phyloP scores from a whole-genome alignment of 1,139 yeast species.

The Suhomyces panamericanus region DNA sequence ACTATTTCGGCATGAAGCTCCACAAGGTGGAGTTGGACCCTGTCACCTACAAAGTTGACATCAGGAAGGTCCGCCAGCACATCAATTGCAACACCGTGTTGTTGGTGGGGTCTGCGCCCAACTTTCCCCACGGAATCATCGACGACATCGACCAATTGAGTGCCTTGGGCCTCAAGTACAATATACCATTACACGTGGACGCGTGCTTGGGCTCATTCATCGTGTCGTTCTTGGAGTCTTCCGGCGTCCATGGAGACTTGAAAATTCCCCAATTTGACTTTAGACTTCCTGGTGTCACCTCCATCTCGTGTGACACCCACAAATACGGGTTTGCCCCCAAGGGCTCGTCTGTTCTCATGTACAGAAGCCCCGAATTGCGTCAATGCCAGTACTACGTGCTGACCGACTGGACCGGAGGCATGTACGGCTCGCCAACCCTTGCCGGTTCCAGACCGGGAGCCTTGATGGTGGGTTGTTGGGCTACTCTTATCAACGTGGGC shows the following conservation, averaged over 20 bases:
- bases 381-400: conserved; percentile 81
- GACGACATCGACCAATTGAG: conserved; percentile 83
- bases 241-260: conserved; percentile 50
- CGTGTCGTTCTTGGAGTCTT: conserved; percentile 72
- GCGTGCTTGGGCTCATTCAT: conserved; percentile 94
- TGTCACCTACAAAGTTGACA: conserved; percentile 64
- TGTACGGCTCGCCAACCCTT: conserved; percentile 93
- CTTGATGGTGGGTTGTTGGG: conserved; percentile 96
- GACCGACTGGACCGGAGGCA: conserved; percentile 90
- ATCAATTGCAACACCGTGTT: conserved; percentile 80
- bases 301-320: conserved; percentile 96
- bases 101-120: conserved; percentile 92
- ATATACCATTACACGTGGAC: conserved; percentile 88
- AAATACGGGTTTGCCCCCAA: conserved; percentile 98
- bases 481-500: conserved; percentile 80
- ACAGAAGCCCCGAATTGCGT: conserved; percentile 65
- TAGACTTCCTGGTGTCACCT: conserved; percentile 90
- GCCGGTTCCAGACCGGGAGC: conserved; percentile 99
- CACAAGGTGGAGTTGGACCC: conserved; percentile 81
- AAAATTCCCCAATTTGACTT: conserved; percentile 75
- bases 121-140: conserved; percentile 93
- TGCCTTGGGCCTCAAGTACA: conserved; percentile 58
- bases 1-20: conserved; percentile 82
- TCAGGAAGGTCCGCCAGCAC: conserved; percentile 58
- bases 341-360: conserved; percentile 92